Evolutionary conservation across 345 rosid species (phyloP), one percentile per base, ranked within the genome.

Genomic region (Citrus sp.): DNA sequence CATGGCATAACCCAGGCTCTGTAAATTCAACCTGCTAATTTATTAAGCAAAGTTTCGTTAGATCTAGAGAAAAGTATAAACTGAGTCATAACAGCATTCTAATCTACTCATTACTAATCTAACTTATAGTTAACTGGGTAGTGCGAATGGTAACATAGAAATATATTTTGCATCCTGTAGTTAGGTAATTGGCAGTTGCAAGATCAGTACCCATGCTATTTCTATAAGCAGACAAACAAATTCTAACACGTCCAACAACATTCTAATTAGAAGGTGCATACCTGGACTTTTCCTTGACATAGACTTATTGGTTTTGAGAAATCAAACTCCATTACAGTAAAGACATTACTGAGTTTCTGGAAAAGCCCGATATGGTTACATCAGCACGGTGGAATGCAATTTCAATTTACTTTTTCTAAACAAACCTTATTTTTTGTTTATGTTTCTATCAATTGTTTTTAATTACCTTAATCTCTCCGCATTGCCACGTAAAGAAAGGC

Each of bases 401-500:
- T 73, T n/a, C 7, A 63, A 25, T 56, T 38, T 5, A 16, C 10
- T 58, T 56, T 38, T 7, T 27, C 19, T 35, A 27, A 72, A 70
- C 55, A 68, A 54, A 51, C 25, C 46, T 73, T 6, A 25, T 38
- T 55, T 58, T 67, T 64, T 49, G 22, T 54, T 16, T 5, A 51
- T 0, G 21, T 18, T 54, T 27, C 51, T 70, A 35, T 37, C 38
- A 54, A 12, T 49, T 25, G 34, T 46, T 2, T 54, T 82, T 4
- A 59, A 71, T 83, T 86, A 94, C 99, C 94, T 84, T 87, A 75
- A 84, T 84, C 81, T 89, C 90, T 58, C 97, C 99, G 85, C 97
- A 91, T 84, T 96, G 97, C 98, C 98, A 94, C 73, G 91, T 70
- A 66, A 85, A 89, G 65, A 84, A 90, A 62, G 98, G 92, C 66